These are phyloP conservation scores for Fusarium sp. DNA, from an alignment of 2,329 filamentous ascomycete genomes.

Conservation along the genomic window DNA sequence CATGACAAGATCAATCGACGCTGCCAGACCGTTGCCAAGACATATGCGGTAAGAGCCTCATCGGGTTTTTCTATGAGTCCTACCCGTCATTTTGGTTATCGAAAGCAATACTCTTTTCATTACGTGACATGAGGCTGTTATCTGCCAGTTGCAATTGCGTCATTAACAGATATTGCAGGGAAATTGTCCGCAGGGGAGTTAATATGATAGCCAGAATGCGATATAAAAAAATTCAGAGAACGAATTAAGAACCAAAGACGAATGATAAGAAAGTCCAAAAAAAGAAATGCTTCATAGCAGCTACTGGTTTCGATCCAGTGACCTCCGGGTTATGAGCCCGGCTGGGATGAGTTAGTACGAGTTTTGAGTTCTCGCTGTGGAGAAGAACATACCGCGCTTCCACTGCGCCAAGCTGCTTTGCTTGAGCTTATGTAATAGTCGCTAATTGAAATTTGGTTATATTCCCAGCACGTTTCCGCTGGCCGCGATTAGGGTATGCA, in stretches of 20 bases:
- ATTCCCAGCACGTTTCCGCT: fast-evolving
- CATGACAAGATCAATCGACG: fast-evolving
- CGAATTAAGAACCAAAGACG: fast-evolving
- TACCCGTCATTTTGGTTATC: fast-evolving
- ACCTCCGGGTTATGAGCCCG: conserved; percentile 40
- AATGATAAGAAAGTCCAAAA: neutral
- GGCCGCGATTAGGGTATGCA: fast-evolving
- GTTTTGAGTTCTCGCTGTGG: neutral
- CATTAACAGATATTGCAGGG: neutral
- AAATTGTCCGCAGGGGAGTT: fast-evolving
- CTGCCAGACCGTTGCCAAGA: neutral
- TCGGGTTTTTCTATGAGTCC: fast-evolving
- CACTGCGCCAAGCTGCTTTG: conserved; percentile 38
- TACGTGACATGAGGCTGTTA: fast-evolving
- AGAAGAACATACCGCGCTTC: conserved; percentile 32
- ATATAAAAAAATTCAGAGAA: neutral
- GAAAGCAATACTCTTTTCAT: fast-evolving
- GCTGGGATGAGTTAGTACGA: conserved; percentile 17
- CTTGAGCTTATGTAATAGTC: conserved; percentile 16
- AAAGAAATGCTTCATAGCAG: conserved; percentile 19
- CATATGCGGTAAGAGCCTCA: fast-evolving
- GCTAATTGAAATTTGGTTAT: fast-evolving
- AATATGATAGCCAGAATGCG: fast-evolving
- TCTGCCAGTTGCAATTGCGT: fast-evolving
- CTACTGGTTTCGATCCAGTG: conserved; percentile 32